Conservation (phyloP, 306 rosid species). For the Fragaria iinumae region DNA sequence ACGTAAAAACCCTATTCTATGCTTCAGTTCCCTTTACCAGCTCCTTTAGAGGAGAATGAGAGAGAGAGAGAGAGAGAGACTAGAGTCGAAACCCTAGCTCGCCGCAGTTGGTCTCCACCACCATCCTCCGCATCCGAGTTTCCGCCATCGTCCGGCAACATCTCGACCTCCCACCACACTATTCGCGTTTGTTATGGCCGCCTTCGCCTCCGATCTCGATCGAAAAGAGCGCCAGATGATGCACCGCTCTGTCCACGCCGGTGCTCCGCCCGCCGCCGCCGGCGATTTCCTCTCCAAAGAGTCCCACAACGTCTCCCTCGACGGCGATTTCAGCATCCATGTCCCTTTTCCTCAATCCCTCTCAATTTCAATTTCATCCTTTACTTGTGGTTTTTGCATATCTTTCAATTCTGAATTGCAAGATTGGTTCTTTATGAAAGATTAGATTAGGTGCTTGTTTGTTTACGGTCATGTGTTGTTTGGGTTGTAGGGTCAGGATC, state of each 20-base stretch:
- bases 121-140: too few relatives aligned
- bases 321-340: conserved; percentile 98
- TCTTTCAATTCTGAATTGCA: not conserved
- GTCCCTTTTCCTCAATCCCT: conserved; percentile 27
- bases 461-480: too few relatives aligned
- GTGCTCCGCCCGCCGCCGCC: conserved; percentile 29
- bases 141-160: too few relatives aligned
- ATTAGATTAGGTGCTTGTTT: not conserved
- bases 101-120: too few relatives aligned
- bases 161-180: too few relatives aligned
- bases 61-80: too few relatives aligned
- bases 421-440: not conserved
- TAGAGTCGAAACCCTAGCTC: too few relatives aligned
- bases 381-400: too few relatives aligned
- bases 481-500: too few relatives aligned
- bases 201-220: conserved; percentile 93
- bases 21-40: too few relatives aligned
- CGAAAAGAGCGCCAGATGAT: conserved; percentile 80
- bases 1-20: too few relatives aligned
- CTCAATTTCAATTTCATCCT: not conserved
- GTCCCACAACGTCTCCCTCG: conserved; percentile 92
- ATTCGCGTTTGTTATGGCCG: conserved; percentile 43
- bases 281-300: conserved; percentile 76
- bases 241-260: conserved; percentile 29
- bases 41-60: too few relatives aligned